phyloP scores from a whole-genome alignment of 2,329 filamentous ascomycete genomes.

The Colletotrichum sp. region DNA sequence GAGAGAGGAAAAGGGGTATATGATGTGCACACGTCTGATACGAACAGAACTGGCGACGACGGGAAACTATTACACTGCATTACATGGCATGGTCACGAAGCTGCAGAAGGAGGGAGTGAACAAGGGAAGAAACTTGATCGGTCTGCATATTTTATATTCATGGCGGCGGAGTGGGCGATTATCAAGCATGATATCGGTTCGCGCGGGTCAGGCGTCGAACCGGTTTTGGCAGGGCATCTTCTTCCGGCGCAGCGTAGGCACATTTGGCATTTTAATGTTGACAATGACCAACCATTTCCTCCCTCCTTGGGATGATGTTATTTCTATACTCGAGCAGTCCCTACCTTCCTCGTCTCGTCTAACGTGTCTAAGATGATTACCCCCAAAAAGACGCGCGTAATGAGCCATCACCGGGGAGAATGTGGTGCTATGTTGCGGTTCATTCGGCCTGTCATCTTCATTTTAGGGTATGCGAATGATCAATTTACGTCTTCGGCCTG shows the following conservation, averaged over 20 bases:
- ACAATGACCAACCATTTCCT: not conserved
- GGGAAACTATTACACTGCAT: not conserved
- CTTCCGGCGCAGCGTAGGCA: not conserved
- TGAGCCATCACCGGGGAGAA: not conserved
- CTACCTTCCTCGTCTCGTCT: not conserved
- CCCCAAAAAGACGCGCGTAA: not conserved
- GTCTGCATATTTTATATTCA: not conserved
- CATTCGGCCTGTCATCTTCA: not conserved
- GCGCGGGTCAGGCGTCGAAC: not conserved
- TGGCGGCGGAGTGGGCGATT: not conserved
- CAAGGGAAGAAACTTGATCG: not conserved
- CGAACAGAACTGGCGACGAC: not conserved
- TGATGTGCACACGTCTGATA: not conserved
- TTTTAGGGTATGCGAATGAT: not conserved
- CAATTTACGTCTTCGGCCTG: not conserved
- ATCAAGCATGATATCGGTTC: not conserved
- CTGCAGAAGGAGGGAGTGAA: not conserved
- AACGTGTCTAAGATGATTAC: fast-evolving
- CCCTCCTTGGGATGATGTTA: not conserved
- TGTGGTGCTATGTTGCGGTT: not conserved
- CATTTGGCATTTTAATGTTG: not conserved
- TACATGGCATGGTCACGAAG: not conserved
- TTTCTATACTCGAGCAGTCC: not conserved
- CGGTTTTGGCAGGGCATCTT: not conserved
- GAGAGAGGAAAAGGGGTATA: not conserved